Conservation (phyloP, 768 basidiomycete genomes). For the Clavulina sp. region DNA sequence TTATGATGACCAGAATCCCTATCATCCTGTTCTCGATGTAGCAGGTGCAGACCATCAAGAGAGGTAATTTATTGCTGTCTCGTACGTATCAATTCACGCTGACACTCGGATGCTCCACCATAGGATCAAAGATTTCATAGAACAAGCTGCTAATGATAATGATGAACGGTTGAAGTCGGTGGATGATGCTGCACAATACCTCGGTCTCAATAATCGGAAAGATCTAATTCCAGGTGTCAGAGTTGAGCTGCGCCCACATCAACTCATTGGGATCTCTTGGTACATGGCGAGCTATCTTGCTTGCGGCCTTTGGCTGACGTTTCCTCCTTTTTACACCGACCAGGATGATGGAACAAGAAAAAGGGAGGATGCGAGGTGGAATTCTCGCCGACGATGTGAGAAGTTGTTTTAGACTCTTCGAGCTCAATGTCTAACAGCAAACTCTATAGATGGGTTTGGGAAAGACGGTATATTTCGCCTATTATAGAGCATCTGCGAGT, state of each 20-base stretch:
- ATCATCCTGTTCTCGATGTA: background rate
- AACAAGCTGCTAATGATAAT: background rate
- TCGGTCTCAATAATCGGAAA: constrained; percentile 21
- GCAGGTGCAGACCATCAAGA: background rate
- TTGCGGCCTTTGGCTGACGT: background rate
- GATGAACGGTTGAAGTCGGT: background rate
- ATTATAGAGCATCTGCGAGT: background rate
- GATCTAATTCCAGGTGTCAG: constrained; percentile 52
- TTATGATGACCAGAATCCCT: background rate
- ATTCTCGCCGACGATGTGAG: constrained; percentile 12
- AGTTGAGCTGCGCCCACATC: constrained; percentile 53
- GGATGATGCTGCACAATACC: background rate
- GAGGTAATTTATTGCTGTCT: background rate
- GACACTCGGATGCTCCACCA: background rate
- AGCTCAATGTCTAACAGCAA: background rate
- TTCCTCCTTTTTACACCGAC: background rate
- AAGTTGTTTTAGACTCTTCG: background rate
- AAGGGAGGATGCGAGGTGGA: constrained; percentile 47
- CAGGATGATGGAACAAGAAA: constrained; percentile 20
- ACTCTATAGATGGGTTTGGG: constrained; percentile 44
- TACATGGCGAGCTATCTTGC: constrained; percentile 54
- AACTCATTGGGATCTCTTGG: constrained; percentile 64
- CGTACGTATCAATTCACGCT: background rate
- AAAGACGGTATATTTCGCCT: background rate
- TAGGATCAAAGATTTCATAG: background rate